These are phyloP conservation scores for Tritrichomonas foetus DNA, from an alignment of 208 protist species.

Conservation along the genomic window DNA sequence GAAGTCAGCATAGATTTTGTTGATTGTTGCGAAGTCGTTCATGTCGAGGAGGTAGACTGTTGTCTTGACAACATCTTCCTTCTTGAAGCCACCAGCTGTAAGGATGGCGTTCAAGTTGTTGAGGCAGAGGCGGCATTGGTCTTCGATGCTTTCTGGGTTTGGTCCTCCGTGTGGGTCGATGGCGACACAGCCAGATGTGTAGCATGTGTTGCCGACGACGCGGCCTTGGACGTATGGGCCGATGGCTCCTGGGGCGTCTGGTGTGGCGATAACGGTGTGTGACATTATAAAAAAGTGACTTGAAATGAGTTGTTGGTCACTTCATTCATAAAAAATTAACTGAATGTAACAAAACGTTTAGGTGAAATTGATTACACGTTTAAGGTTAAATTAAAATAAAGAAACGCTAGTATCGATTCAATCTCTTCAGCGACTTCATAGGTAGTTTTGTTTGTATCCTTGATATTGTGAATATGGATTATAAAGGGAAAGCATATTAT, in stretches of 20 bases:
- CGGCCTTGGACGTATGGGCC: conserved; percentile 2
- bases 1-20: neutral
- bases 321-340: too few species aligned
- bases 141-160: neutral
- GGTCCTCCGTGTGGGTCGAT: neutral
- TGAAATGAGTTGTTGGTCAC: neutral
- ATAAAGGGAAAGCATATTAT: too few species aligned
- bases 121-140: neutral
- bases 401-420: too few species aligned
- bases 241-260: conserved; percentile 5
- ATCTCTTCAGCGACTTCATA: too few species aligned
- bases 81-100: neutral
- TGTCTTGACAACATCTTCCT: neutral
- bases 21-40: neutral
- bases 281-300: neutral
- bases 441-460: too few species aligned
- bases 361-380: too few species aligned
- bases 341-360: too few species aligned
- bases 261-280: neutral
- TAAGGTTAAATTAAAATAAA: too few species aligned
- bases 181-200: neutral
- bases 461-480: too few species aligned
- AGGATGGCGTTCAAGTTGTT: neutral
- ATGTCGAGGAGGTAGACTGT: neutral
- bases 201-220: neutral